Conservation (phyloP, 2,329 filamentous ascomycete genomes). For the Chaetomium olivaceum region DNA sequence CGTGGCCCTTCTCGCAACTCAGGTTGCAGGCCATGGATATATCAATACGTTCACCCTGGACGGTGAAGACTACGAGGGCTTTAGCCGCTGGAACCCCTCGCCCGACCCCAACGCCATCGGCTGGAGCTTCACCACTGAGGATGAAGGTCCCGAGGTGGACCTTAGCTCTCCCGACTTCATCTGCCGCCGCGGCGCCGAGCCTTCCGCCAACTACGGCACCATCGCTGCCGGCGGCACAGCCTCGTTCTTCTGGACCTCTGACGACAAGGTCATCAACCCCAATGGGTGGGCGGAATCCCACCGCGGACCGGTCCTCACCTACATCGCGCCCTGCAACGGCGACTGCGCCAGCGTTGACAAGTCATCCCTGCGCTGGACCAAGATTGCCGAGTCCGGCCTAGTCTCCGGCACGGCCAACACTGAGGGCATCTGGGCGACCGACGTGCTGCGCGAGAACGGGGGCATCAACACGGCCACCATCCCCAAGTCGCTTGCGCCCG, state of each 20-base stretch:
- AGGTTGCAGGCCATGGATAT: constrained; percentile 2
- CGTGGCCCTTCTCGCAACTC: constrained; percentile 3
- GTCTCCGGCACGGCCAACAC: constrained; percentile 3
- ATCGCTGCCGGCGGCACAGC: constrained; percentile 5
- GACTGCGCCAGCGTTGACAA: constrained; percentile 11
- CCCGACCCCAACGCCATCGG: constrained; percentile 7
- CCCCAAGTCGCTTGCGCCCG: constrained; percentile 3
- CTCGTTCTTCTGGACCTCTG: constrained; percentile 7
- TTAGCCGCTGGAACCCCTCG: constrained; percentile 2
- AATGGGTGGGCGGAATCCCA: constrained; percentile 3
- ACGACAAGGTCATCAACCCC: constrained; percentile 11
- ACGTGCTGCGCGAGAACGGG: constrained; percentile 9
- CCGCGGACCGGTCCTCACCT: constrained; percentile 7
- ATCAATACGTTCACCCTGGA: constrained; percentile 9
- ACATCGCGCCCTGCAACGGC: constrained; percentile 10
- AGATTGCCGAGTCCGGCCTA: constrained; percentile 11
- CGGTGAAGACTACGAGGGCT: constrained; percentile 7
- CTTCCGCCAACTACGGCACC: constrained; percentile 8
- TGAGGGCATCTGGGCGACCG: constrained; percentile 2
- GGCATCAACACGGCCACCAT: constrained; percentile 8
- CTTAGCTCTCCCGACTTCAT: constrained; percentile 8
- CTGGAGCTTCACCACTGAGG: constrained; percentile 2
- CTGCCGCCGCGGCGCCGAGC: constrained; percentile 1
- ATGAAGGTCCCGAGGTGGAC: constrained; percentile 2
- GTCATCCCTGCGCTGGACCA: constrained; percentile 4